Evolutionary conservation across 495 filamentous ascomycete genomes (phyloP).

Genomic region (Ramalina intermedia): DNA sequence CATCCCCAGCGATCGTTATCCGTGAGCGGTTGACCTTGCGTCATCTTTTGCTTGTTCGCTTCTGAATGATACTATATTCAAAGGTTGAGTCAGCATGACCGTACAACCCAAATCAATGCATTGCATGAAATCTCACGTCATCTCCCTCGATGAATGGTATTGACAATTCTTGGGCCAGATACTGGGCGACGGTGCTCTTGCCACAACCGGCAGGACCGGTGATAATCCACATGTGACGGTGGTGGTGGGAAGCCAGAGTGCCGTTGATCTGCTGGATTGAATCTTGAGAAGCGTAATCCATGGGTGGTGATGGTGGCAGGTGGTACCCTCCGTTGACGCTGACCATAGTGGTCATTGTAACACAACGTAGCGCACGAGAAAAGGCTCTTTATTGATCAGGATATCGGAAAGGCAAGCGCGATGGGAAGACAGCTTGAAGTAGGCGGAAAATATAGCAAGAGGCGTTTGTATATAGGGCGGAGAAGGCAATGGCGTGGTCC

Average conservation of each 20-base stretch:
- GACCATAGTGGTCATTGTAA: conserved; percentile 25
- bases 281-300: conserved; percentile 10
- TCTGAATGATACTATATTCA: conserved; percentile 63
- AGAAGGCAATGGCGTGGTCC: not conserved
- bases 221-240: conserved; percentile 92
- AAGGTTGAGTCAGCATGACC: not conserved
- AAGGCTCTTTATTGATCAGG: not conserved
- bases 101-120: not conserved
- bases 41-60: conserved; percentile 90
- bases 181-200: conserved; percentile 82
- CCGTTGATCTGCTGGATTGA: conserved; percentile 16
- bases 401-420: not conserved
- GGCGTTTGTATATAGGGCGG: not conserved
- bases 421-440: not conserved
- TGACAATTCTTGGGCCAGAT: conserved; percentile 53
- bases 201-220: conserved; percentile 94
- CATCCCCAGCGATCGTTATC: conserved; percentile 98
- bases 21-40: conserved; percentile 69
- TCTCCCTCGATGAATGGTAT: conserved; percentile 90
- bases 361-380: not conserved
- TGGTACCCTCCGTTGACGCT: conserved; percentile 24
- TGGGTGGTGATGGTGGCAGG: conserved; percentile 12
- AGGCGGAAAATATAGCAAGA: not conserved
- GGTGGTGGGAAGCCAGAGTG: conserved; percentile 17
- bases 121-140: conserved; percentile 48